Evolutionary conservation across 176 grass and related monocot species (phyloP).

Genomic region (Oryza meyeriana): DNA sequence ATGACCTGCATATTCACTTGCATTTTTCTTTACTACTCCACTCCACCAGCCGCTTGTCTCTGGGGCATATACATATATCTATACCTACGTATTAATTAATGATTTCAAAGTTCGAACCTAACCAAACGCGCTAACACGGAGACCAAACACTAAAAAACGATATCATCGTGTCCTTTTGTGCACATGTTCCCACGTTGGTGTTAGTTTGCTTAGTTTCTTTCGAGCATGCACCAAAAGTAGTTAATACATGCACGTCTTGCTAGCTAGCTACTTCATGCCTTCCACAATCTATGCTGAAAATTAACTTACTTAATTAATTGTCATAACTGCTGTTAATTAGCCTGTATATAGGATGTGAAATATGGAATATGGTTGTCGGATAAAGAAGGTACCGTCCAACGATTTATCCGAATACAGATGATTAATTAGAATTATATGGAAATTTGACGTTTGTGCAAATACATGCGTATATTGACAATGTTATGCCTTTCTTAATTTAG

Average conservation of each 20-base stretch:
- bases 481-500: no score
- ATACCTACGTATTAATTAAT: neutral
- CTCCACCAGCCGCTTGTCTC: neutral
- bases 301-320: neutral
- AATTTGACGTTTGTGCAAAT: no score
- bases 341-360: neutral
- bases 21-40: neutral
- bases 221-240: no score
- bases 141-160: neutral
- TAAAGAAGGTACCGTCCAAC: no score
- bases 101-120: neutral
- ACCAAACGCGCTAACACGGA: neutral
- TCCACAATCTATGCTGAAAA: neutral
- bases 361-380: no score
- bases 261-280: neutral
- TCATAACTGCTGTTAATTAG: neutral
- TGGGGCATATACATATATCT: neutral
- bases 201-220: neutral
- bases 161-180: neutral
- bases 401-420: no score
- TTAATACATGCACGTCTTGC: no score
- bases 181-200: neutral
- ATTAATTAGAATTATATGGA: no score
- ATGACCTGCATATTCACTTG: neutral
- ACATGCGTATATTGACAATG: no score